A percentile compares a stretch with the other conserved stretches of the same genome.
Evolutionary conservation across 805 yeast species (phyloP).

Genomic region (Yarrowia sp.): DNA sequence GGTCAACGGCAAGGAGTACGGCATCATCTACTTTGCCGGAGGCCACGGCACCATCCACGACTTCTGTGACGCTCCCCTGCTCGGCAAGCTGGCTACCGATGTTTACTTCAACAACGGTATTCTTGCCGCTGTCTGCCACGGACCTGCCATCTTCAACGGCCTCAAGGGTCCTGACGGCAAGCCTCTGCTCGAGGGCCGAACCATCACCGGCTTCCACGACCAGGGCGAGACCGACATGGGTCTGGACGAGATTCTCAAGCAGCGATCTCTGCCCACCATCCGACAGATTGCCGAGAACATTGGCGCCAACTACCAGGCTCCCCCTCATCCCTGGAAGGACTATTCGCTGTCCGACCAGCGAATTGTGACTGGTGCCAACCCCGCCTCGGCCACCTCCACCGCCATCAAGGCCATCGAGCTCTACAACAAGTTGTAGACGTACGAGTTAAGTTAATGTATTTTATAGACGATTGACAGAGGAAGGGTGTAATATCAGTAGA

Average conservation of each 20-base stretch:
- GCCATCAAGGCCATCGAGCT: constrained; percentile 38
- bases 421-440: background rate
- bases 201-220: constrained; percentile 60
- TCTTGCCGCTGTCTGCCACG: constrained; percentile 65
- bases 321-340: constrained; percentile 53
- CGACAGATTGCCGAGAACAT: constrained; percentile 30
- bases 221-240: constrained; percentile 47
- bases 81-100: constrained; percentile 46
- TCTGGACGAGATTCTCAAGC: constrained; percentile 31
- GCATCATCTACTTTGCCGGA: constrained; percentile 58
- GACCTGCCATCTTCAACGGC: constrained; percentile 55
- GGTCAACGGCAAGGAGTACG: constrained; percentile 62
- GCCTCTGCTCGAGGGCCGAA: constrained; percentile 50
- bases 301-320: constrained; percentile 47
- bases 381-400: constrained; percentile 53
- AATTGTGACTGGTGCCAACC: constrained; percentile 64
- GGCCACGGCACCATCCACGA: constrained; percentile 65
- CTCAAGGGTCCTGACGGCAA: constrained; percentile 45
- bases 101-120: constrained; percentile 53
- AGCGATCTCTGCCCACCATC: constrained; percentile 43
- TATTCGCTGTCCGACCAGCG: constrained; percentile 55
- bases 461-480: background rate
- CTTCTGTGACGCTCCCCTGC: constrained; percentile 46
- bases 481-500: too few species aligned
- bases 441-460: background rate